These are phyloP conservation scores for Termitomyces heimii DNA, from an alignment of 768 basidiomycete species.

Conservation along the genomic window DNA sequence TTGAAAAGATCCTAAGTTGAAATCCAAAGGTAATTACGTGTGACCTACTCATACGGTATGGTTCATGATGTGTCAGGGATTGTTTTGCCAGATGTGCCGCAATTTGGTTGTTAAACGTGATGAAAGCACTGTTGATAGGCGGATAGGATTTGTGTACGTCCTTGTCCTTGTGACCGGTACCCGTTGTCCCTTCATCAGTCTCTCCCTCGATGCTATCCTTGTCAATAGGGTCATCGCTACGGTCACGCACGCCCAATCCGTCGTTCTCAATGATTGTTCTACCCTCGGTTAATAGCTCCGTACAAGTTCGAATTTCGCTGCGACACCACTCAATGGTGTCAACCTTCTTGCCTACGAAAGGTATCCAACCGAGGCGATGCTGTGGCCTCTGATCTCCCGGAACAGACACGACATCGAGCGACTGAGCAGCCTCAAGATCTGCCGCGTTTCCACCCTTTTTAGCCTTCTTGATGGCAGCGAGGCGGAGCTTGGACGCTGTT, in stretches of 20 bases:
- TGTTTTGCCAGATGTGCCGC: slow-evolving; percentile 86
- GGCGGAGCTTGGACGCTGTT: slow-evolving; percentile 67
- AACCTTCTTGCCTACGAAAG: slow-evolving; percentile 78
- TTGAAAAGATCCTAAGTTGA: not conserved
- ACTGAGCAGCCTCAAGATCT: slow-evolving; percentile 18
- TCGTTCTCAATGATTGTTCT: slow-evolving; percentile 28
- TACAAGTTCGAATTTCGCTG: slow-evolving; percentile 59
- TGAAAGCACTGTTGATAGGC: slow-evolving; percentile 68
- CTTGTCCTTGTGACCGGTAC: slow-evolving; percentile 1
- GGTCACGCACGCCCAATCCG: slow-evolving; percentile 20
- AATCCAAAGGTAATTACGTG: not conserved
- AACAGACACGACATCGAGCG: slow-evolving; percentile 32
- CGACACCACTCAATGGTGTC: slow-evolving; percentile 92
- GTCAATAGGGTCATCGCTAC: slow-evolving; percentile 4
- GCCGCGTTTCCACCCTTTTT: slow-evolving; percentile 24
- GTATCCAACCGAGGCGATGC: slow-evolving; percentile 60
- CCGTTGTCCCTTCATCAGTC: slow-evolving; percentile 1
- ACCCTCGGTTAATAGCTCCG: slow-evolving; percentile 44
- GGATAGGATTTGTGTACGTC: slow-evolving; percentile 36
- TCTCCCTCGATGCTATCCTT: slow-evolving; percentile 9
- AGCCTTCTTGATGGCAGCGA: slow-evolving; percentile 45
- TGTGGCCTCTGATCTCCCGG: slow-evolving; percentile 71
- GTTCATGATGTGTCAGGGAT: slow-evolving; percentile 70
- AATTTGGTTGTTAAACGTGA: slow-evolving; percentile 90
- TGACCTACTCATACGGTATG: slow-evolving; percentile 62